These are phyloP conservation scores for Hanseniaspora lindneri DNA, from an alignment of 805 yeast genomes.

Conservation along the genomic window DNA sequence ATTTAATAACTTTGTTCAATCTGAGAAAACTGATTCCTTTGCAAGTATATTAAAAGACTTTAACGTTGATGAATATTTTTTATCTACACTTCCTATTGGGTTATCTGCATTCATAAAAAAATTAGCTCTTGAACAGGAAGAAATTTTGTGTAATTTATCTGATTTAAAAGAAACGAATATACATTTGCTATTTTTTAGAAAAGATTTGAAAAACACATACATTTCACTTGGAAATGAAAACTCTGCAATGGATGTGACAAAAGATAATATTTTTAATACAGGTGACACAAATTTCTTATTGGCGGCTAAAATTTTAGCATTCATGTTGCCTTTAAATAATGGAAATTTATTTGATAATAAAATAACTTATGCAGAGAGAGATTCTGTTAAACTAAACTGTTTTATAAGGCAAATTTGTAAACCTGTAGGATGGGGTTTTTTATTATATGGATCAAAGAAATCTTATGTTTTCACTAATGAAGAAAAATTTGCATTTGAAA, in stretches of 20 bases:
- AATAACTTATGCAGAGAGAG: slow-evolving; percentile 6
- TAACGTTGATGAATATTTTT: background rate
- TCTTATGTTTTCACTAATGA: background rate
- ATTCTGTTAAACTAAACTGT: background rate
- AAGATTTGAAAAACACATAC: slow-evolving; percentile 3
- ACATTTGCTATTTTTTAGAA: background rate
- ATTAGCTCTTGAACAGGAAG: background rate
- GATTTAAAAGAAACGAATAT: background rate
- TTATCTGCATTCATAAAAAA: background rate
- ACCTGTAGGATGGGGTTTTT: slow-evolving; percentile 9
- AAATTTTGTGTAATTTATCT: background rate
- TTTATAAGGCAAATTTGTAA: slow-evolving; percentile 11
- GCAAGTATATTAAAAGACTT: background rate
- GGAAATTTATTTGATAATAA: slow-evolving; percentile 7
- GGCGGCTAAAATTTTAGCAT: background rate
- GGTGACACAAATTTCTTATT: background rate
- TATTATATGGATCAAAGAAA: background rate
- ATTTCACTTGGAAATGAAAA: background rate
- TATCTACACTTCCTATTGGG: background rate
- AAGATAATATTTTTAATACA: background rate
- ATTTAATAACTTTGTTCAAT: background rate
- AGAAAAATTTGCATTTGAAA: background rate
- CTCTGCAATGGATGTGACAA: background rate
- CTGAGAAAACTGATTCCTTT: background rate
- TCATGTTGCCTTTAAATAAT: slow-evolving; percentile 6